phyloP scores from a whole-genome alignment of 2,329 filamentous ascomycete species.

The Paramyrothecium roridum region DNA sequence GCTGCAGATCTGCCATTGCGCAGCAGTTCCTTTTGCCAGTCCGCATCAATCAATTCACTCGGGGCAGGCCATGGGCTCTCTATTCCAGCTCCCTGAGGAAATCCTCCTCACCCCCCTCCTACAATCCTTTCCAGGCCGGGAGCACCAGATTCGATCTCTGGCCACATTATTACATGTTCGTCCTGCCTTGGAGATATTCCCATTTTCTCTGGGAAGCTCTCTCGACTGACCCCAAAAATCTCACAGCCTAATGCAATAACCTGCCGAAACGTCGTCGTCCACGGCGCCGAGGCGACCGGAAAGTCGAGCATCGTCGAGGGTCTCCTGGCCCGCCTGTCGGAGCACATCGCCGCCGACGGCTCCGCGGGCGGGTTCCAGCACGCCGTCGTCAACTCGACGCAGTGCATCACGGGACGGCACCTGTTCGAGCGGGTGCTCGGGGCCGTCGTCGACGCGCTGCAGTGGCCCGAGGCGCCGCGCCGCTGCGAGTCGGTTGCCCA shows the following conservation, averaged over 20 bases:
- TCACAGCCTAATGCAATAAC: conserved; percentile 61
- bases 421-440: conserved; percentile 69
- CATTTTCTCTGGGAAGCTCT: not conserved
- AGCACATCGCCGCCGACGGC: conserved; percentile 9
- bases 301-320: conserved; percentile 70
- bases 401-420: conserved; percentile 77
- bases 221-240: not conserved
- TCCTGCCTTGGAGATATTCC: conserved; percentile 13
- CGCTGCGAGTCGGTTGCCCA: conserved; percentile 80
- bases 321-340: conserved; percentile 26
- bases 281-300: conserved; percentile 84
- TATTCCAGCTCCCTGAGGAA: conserved; percentile 53
- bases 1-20: not conserved
- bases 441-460: conserved; percentile 52
- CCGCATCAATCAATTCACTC: no score
- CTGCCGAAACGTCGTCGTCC: conserved; percentile 71
- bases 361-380: conserved; percentile 41
- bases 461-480: conserved; percentile 45
- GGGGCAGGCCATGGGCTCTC: conserved; percentile 24
- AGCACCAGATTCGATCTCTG: conserved; percentile 56
- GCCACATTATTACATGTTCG: conserved; percentile 51
- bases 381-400: conserved; percentile 64
- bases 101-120: conserved; percentile 41
- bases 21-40: no score
- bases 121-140: conserved; percentile 53